phyloP scores from a whole-genome alignment of 306 rosid genomes.

The Dryas alaskensis region DNA sequence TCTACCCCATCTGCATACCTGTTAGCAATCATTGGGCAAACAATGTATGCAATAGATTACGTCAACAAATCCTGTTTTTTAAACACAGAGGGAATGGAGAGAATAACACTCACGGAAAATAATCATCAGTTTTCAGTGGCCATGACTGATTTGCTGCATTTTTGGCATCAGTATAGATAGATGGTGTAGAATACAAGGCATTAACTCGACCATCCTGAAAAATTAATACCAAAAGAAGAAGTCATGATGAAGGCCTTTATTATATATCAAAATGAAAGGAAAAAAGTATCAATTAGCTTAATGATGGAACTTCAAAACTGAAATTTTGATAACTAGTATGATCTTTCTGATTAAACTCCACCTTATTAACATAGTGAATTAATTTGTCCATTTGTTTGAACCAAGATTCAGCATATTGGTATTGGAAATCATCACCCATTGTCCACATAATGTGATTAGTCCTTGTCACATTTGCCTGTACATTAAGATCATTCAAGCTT shows the following conservation, averaged over 20 bases:
- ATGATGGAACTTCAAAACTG: neutral
- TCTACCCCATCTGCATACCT: conserved; percentile 71
- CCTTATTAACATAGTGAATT: conserved; percentile 87
- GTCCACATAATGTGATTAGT: conserved; percentile 93
- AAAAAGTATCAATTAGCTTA: neutral
- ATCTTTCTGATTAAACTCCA: conserved; percentile 15
- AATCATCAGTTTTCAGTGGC: conserved; percentile 89
- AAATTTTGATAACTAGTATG: conserved; percentile 3
- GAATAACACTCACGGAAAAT: conserved; percentile 67
- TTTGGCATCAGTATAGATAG: conserved; percentile 74
- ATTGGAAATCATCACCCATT: conserved; percentile 92
- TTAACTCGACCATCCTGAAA: conserved; percentile 81
- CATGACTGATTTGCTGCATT: conserved; percentile 68
- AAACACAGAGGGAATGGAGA: conserved; percentile 1
- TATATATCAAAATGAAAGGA: neutral
- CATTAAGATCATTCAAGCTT: conserved; percentile 19
- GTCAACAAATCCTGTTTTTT: neutral
- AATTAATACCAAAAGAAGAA: conserved; percentile 18
- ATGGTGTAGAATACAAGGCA: conserved; percentile 93
- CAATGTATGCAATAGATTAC: conserved; percentile 6
- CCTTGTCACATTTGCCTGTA: conserved; percentile 80
- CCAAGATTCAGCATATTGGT: conserved; percentile 94
- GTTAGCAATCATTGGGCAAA: conserved; percentile 25
- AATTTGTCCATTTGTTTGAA: conserved; percentile 89
- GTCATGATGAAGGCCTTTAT: neutral